Percentiles rank a stretch among this genome's conserved stretches.
These are phyloP conservation scores for Arthrobotrys sinensis DNA, from an alignment of 2,329 filamentous ascomycete species.

Conservation along the genomic window DNA sequence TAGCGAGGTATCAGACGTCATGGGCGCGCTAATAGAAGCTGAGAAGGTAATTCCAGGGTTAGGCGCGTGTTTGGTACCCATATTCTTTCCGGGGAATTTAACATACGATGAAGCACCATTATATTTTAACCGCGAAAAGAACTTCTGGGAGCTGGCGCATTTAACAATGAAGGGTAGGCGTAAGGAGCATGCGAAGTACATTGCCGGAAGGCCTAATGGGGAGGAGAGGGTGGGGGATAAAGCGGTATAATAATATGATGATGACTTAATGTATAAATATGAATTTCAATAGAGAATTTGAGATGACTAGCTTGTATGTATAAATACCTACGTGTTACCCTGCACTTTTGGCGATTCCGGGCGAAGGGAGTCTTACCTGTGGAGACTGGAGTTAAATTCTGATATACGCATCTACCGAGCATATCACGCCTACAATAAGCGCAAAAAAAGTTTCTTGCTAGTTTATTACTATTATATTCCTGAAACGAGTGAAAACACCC, in stretches of 20 bases:
- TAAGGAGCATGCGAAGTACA: constrained; percentile 47
- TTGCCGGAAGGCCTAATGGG: constrained; percentile 14
- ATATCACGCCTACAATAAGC: constrained; percentile 4
- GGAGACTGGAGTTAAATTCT: neutral
- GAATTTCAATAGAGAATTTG: neutral
- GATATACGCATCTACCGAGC: neutral
- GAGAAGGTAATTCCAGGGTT: constrained; percentile 66
- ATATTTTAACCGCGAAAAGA: constrained; percentile 59
- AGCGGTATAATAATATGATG: constrained; percentile 3
- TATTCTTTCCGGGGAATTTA: constrained; percentile 66
- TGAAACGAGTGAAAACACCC: constrained; percentile 43
- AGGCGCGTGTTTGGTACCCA: constrained; percentile 65
- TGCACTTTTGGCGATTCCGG: constrained; percentile 1
- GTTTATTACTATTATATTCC: constrained; percentile 48
- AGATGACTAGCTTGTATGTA: too few relatives aligned
- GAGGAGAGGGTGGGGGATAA: constrained; percentile 6
- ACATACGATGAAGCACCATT: constrained; percentile 50
- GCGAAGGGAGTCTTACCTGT: neutral
- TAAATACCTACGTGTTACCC: constrained; percentile 6
- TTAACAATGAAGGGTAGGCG: constrained; percentile 49
- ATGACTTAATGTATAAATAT: neutral
- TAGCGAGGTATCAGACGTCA: constrained; percentile 65
- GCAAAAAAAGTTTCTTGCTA: neutral
- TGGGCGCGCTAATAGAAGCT: constrained; percentile 65
- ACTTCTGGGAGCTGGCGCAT: constrained; percentile 57